Evolutionary conservation across 176 grass and related monocot genomes (phyloP), one percentile per base, ranked within the genome.

Genomic region (Pharus latifolius): DNA sequence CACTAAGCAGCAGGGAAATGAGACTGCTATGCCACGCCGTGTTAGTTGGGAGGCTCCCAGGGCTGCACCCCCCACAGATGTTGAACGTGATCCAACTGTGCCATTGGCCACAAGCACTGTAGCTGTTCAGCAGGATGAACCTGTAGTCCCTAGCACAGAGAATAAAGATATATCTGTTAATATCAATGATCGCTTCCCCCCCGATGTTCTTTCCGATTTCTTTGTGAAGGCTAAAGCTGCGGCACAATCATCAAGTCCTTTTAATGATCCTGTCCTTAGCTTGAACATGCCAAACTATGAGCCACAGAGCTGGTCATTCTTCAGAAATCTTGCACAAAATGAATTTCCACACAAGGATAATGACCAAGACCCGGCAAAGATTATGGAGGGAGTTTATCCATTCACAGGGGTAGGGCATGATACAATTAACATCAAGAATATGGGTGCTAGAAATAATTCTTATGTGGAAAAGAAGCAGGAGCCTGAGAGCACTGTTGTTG

Each of bases 141-240:
- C 65, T 54, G 29, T 62, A 60, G 56, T 67, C 74, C 70, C 70
- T 31, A 53, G 27, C 35, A 65, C 41, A 65, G 63, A 87, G 34
- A 80, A 81, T 69, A 87, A 27, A 53, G 88, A 88, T 66, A 72
- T 84, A 59, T 41, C 69, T 78, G 82, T 82, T 56, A 79, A 77
- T 70, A 89, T 69, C 35, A 77, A 85, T 88, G 85, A 87, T 44
- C 81, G 58, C 22, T 80, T 74, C 43, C 83, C 94, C 58, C 89
- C 84, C 68, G 84, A 99, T 51, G 71, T 99, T 63, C 90, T 99
- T 63, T 91, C 87, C 51, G 90, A 99, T 85, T 95, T 99, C 70
- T 99, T 99, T 71, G 67, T 80, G 41, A 90, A 91, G 61, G 88
- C 86, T 60, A 87, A 86, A 62, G 78, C 70, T 74, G 76, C 84